Percentiles rank a stretch among this genome's conserved stretches.
Evolutionary conservation across 305 asterid species (phyloP).

Genomic region (Solanum hybrid): DNA sequence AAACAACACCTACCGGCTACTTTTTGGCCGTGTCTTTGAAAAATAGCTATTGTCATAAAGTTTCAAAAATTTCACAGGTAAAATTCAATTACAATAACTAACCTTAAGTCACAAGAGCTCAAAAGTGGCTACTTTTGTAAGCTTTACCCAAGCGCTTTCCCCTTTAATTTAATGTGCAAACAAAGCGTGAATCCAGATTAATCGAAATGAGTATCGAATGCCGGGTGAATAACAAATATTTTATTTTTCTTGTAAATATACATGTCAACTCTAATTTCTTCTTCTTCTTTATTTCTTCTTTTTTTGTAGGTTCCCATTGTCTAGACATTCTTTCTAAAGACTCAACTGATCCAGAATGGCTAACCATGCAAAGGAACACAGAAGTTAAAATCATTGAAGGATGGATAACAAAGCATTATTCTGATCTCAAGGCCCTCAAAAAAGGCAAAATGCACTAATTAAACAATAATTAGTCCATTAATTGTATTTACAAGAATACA

Average conservation of each 20-base stretch:
- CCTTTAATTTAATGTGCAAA: background rate
- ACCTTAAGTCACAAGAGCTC: background rate
- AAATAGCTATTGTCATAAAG: background rate
- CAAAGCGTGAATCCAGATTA: background rate
- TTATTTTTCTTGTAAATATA: background rate
- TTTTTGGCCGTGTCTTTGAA: background rate
- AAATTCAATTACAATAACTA: background rate
- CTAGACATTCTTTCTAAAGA: conserved; percentile 25
- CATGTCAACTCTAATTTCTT: background rate
- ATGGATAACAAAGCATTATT: conserved; percentile 40
- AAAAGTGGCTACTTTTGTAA: background rate
- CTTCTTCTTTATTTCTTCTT: no score
- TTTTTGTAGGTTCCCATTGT: conserved; percentile 49
- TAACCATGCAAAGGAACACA: conserved; percentile 30
- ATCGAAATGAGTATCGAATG: background rate
- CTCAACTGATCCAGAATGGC: conserved; percentile 42
- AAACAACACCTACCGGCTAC: background rate
- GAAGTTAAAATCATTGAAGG: conserved; percentile 28
- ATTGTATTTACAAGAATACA: background rate
- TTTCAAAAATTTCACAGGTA: background rate
- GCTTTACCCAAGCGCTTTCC: background rate
- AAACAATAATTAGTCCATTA: background rate
- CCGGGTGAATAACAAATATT: background rate
- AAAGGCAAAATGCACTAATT: background rate
- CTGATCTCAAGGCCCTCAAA: conserved; percentile 25